Base-by-base conservation (phyloP, 305 asterid species). In the Fraxinus sp. region DNA sequence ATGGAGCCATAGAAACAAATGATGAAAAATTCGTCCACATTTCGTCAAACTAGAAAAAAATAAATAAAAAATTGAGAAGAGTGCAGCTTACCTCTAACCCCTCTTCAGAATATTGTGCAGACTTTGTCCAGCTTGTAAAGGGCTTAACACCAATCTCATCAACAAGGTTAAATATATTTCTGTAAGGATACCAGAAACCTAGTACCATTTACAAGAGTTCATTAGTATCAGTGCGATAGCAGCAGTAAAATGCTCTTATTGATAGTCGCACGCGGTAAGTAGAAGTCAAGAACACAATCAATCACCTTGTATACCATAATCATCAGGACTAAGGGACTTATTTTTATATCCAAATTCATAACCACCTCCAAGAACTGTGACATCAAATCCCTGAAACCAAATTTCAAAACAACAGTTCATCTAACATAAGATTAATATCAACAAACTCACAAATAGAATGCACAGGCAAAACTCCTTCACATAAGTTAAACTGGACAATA, bases 301-400 rank as follows among this genome's bases (percentile, higher is more conserved):
- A 6, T 86, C 64, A 89, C 94, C 94, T 57, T 85, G 90, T 82
- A 92, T 62, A 44, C 91, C 91, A 13, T 86, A 89, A 77, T 92
- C 94, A 84, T 92, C 95, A 36, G 92, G 90, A 78, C 85, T 89
- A 41, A 84, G 83, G 37, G 91, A 83, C 85, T 84, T 89, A 28
- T 79, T 83, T 70, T 90, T 91, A 13, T 88, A 89, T 20, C 91
- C 93, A 82, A 89, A 83, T 78, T 89, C 95, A 84, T 92, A 90
- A 20, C 94, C 96, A 78, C 96, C 94, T 89, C 90, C 93, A 84
- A 92, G 93, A 74, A 92, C 93, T 3, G 91, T 86, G 49, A 92
- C 92, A 85, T 91, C 94, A 85, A 92, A 90, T 6, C 92, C 93
- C 94, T 89, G 88, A 82, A 89, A 84, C 76, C 81, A 85, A 77